phyloP scores from a whole-genome alignment of 371 early-diverging fungal species.

The Mucor sp. region DNA sequence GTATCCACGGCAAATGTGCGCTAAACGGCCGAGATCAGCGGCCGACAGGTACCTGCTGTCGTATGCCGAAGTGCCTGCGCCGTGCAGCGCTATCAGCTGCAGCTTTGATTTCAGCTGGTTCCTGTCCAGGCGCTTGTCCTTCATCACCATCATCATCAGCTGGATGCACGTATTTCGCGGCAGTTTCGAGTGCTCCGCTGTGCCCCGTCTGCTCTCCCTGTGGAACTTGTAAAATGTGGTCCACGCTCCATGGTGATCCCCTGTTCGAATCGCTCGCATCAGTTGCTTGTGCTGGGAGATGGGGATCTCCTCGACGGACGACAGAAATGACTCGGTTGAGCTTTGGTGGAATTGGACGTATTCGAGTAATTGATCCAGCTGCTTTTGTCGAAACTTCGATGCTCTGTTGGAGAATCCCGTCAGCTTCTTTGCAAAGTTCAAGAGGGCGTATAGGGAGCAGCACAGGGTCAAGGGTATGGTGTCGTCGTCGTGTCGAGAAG shows the following conservation, averaged over 20 bases:
- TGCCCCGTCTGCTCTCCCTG: conserved; percentile 6
- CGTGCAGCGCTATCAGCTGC: conserved; percentile 27
- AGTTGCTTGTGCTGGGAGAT: conserved; percentile 34
- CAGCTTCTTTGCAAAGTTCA: conserved; percentile 33
- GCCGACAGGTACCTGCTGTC: conserved; percentile 24
- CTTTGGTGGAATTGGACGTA: conserved; percentile 31
- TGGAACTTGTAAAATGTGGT: conserved; percentile 24
- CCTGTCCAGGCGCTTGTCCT: conserved; percentile 18
- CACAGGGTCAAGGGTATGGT: conserved; percentile 33
- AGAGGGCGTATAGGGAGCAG: conserved; percentile 36
- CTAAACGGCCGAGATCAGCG: conserved; percentile 28
- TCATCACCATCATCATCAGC: conserved; percentile 28
- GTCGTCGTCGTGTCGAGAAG: conserved; percentile 20
- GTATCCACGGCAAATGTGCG: conserved; percentile 28
- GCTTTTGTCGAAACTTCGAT: conserved; percentile 25
- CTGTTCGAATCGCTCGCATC: conserved; percentile 18
- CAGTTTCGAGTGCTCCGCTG: conserved; percentile 3
- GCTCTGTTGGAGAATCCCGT: conserved; percentile 8
- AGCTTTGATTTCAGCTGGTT: conserved; percentile 25
- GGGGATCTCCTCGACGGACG: conserved; percentile 27
- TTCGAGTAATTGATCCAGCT: conserved; percentile 31
- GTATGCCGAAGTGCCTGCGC: conserved; percentile 16
- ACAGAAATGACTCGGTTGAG: conserved; percentile 24
- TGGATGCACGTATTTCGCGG: conserved; percentile 30
- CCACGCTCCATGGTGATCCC: conserved; percentile 23